Conservation (phyloP, 805 yeast genomes). For the Cyberlindnera suaveolens region DNA sequence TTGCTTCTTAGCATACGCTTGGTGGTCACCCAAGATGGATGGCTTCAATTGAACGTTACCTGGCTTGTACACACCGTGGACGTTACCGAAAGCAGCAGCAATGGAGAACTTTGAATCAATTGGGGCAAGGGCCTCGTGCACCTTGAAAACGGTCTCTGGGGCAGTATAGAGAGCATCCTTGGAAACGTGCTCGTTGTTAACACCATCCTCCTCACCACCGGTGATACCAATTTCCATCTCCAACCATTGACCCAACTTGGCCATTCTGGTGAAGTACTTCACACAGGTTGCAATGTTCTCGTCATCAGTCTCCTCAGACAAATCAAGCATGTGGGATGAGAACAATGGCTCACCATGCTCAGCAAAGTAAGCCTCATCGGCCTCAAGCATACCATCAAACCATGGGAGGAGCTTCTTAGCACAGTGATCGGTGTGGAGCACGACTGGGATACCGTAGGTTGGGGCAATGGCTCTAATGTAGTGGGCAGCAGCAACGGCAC, state of each 20-base stretch:
- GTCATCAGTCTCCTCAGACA: constrained; percentile 94
- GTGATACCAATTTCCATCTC: constrained; percentile 99
- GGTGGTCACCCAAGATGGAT: constrained; percentile 92
- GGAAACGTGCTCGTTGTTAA: constrained; percentile 91
- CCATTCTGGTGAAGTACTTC: constrained; percentile 90
- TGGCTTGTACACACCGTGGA: constrained; percentile 99
- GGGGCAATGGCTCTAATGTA: constrained; percentile 97
- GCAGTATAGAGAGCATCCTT: constrained; percentile 87
- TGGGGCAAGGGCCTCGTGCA: constrained; percentile 82
- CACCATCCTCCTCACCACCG: constrained; percentile 99
- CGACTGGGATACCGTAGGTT: constrained; percentile 91
- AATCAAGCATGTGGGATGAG: constrained; percentile 98
- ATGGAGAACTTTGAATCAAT: constrained; percentile 97
- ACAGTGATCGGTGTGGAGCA: constrained; percentile 97
- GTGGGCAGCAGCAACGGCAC: constrained; percentile 96
- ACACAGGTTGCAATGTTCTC: constrained; percentile 93
- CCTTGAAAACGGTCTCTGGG: constrained; percentile 90
- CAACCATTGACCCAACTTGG: constrained; percentile 93
- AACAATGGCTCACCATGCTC: constrained; percentile 89
- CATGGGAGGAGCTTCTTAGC: constrained; percentile 97
- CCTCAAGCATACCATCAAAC: constrained; percentile 97
- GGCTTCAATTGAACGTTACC: constrained; percentile 96
- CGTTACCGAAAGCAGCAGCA: constrained; percentile 99
- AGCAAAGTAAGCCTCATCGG: constrained; percentile 90
- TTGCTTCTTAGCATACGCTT: constrained; percentile 74